phyloP scores from a whole-genome alignment of 306 rosid genomes.

The Cicer judaicum region DNA sequence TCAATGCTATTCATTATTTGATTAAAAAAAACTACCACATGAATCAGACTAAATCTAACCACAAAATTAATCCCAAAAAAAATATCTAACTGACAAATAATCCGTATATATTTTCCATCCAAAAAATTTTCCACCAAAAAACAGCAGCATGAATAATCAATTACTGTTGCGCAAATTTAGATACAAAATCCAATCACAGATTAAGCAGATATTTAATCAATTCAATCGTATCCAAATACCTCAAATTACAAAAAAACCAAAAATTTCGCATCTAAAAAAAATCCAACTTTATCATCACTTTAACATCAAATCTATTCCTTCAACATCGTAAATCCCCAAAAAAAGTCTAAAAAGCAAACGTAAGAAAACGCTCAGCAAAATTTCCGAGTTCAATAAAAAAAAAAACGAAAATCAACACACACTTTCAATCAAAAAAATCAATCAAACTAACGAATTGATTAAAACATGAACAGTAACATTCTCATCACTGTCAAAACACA shows the following conservation, averaged over 20 bases:
- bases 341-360: neutral
- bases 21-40: neutral
- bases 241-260: neutral
- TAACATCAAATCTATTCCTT: slow-evolving; percentile 14
- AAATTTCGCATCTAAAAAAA: neutral
- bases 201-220: neutral
- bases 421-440: slow-evolving; percentile 38
- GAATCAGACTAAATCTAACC: slow-evolving; percentile 1
- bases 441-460: slow-evolving; percentile 11
- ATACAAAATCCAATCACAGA: slow-evolving; percentile 17
- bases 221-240: slow-evolving; percentile 9
- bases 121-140: neutral
- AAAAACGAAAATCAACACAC: slow-evolving; percentile 2
- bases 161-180: neutral
- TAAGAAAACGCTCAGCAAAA: slow-evolving; percentile 18
- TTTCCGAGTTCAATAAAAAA: slow-evolving; percentile 3
- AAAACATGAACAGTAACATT: slow-evolving; percentile 4
- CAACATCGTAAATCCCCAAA: neutral
- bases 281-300: neutral
- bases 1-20: neutral
- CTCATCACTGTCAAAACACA: neutral
- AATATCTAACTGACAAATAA: slow-evolving; percentile 3
- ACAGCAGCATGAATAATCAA: neutral
- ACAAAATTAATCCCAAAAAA: neutral
- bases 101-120: neutral